phyloP scores from a whole-genome alignment of 2,329 filamentous ascomycete species.

The Calonectria fujianensis region DNA sequence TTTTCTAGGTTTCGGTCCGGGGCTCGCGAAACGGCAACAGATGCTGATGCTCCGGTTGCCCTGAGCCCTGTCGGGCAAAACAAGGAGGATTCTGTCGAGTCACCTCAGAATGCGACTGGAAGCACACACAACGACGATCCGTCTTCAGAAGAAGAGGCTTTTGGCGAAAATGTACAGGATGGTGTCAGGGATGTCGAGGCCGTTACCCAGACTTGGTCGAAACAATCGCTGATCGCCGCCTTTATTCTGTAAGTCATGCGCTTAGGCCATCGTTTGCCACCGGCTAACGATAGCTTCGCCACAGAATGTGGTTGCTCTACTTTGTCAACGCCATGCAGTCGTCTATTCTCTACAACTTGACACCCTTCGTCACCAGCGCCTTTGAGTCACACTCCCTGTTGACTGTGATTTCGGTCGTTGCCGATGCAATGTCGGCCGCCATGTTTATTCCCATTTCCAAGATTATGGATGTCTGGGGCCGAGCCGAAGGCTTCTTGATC shows the following conservation, averaged over 20 bases:
- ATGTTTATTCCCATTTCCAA: slow-evolving; percentile 77
- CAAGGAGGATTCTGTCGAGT: slow-evolving; percentile 5
- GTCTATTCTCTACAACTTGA: slow-evolving; percentile 64
- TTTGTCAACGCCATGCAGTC: slow-evolving; percentile 70
- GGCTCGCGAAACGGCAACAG: not conserved
- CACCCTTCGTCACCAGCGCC: slow-evolving; percentile 68
- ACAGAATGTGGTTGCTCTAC: slow-evolving; percentile 67
- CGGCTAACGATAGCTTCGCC: not conserved
- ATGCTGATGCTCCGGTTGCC: not conserved
- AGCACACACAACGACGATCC: not conserved
- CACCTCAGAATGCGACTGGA: not conserved
- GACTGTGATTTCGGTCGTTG: slow-evolving; percentile 71
- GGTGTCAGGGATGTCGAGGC: slow-evolving; percentile 62
- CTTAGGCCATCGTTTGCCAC: too few species aligned
- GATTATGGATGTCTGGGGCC: slow-evolving; percentile 77
- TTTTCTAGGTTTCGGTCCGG: slow-evolving; percentile 9
- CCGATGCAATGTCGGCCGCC: slow-evolving; percentile 72
- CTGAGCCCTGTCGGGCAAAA: not conserved
- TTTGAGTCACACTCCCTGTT: slow-evolving; percentile 72
- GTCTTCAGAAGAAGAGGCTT: slow-evolving; percentile 2
- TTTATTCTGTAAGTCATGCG: slow-evolving; percentile 56
- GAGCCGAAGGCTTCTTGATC: slow-evolving; percentile 75
- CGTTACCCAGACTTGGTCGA: slow-evolving; percentile 60
- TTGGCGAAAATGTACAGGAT: slow-evolving; percentile 32
- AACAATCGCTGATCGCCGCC: slow-evolving; percentile 57